phyloP scores from a whole-genome alignment of 2,329 filamentous ascomycete species.

The Coniochaeta sp. region DNA sequence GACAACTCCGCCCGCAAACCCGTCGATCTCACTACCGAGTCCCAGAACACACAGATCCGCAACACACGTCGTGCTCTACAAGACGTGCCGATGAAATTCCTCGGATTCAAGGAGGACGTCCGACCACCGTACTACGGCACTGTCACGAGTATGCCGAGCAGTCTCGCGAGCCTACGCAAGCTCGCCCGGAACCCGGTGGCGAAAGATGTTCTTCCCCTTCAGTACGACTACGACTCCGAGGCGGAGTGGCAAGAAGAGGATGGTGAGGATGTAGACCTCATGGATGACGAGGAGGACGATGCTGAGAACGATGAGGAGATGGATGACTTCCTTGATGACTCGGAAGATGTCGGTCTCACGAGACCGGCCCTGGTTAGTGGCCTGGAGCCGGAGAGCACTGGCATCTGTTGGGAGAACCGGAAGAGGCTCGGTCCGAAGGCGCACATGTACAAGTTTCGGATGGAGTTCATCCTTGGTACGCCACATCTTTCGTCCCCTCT shows the following conservation, averaged over 20 bases:
- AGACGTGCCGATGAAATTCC: constrained; percentile 54
- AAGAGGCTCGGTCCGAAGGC: constrained; percentile 38
- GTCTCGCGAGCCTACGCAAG: constrained; percentile 38
- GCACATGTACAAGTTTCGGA: constrained; percentile 53
- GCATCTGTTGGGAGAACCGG: constrained; percentile 73
- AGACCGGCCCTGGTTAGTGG: constrained; percentile 58
- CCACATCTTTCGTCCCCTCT: no score
- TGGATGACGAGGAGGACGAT: constrained; percentile 64
- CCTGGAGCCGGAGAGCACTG: constrained; percentile 69
- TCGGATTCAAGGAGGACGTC: constrained; percentile 58
- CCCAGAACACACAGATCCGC: constrained; percentile 29
- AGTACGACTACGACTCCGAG: constrained; percentile 84
- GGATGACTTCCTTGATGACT: constrained; percentile 85
- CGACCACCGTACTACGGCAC: constrained; percentile 68
- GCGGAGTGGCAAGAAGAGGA: constrained; percentile 77
- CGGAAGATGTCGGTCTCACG: constrained; percentile 57
- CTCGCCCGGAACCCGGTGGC: constrained; percentile 48
- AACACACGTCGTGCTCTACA: constrained; percentile 34
- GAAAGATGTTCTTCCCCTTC: constrained; percentile 49
- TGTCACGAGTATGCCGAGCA: constrained; percentile 51
- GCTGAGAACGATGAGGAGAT: constrained; percentile 74
- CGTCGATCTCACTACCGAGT: constrained; percentile 30
- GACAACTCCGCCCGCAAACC: constrained; percentile 20
- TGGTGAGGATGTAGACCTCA: constrained; percentile 61
- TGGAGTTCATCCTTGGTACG: constrained; percentile 70